Evolutionary conservation across 768 basidiomycete genomes (phyloP).

Genomic region (Boletales sp.): DNA sequence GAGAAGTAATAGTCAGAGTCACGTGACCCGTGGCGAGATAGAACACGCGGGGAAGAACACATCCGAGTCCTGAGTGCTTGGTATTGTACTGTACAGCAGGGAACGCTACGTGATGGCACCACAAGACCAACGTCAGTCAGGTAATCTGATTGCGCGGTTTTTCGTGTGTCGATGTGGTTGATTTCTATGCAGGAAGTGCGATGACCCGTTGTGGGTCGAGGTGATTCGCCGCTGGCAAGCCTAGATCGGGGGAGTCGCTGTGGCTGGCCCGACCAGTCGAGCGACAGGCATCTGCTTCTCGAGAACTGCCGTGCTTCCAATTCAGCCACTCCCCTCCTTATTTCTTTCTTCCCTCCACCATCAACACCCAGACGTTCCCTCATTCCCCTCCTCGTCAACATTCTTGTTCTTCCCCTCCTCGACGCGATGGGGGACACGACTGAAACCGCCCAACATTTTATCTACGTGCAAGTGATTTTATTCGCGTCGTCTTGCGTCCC

Average conservation of each 20-base stretch:
- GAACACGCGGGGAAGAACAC: no score
- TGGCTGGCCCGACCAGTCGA: constrained; percentile 17
- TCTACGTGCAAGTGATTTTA: constrained; percentile 54
- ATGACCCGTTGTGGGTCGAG: constrained; percentile 12
- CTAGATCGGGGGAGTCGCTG: constrained; percentile 29
- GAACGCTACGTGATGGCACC: background rate
- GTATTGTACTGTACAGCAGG: background rate
- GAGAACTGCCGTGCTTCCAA: constrained; percentile 29
- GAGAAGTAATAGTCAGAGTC: no score
- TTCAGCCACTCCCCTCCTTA: constrained; percentile 19
- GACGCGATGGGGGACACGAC: constrained; percentile 41
- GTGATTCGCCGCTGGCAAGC: constrained; percentile 27
- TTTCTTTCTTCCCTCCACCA: constrained; percentile 24
- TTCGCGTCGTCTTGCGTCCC: background rate
- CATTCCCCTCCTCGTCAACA: constrained; percentile 5
- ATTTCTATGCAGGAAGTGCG: constrained; percentile 5
- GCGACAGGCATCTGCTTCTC: constrained; percentile 25
- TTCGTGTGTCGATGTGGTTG: background rate
- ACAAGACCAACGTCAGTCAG: background rate
- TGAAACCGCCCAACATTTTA: constrained; percentile 67
- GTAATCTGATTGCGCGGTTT: background rate
- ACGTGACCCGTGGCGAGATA: no score
- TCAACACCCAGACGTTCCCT: constrained; percentile 8
- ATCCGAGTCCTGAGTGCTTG: no score
- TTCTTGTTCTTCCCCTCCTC: constrained; percentile 18